Evolutionary conservation across 768 basidiomycete genomes (phyloP), one percentile per base, ranked within the genome.

Genomic region (Rhizopogon salebrosus): DNA sequence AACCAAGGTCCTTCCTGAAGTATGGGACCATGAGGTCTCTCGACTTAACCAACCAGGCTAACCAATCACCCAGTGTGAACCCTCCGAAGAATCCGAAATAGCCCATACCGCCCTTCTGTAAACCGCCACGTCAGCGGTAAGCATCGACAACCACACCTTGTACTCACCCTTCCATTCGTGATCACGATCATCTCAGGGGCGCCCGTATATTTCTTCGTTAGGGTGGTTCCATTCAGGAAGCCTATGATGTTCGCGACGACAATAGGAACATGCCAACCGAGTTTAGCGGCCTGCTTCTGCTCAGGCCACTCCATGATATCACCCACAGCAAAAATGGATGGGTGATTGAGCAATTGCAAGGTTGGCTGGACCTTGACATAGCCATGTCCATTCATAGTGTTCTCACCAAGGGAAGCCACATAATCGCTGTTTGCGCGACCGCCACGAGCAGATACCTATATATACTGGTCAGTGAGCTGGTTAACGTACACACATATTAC

Each of bases 251-350:
- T 88, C 27, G 71, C 65, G 2, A 69, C 71, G 35, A 81, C 69
- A 36, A 85, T 54, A 0, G 16, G 48, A 26, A 59, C 74, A 55
- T 88, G 87, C 5, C 58, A 60, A 1, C 42, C 20, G 0, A 69
- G 70, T 62, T 87, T 86, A 14, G 67, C 72, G 0, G 67, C 67
- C 42, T 79, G 83, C 58, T 86, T 87, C 64, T 86, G 80, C 64
- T 87, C 87, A 1, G 67, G 51, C 72, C 78, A 82, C 36, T 84
- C 80, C 54, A 83, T 77, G 54, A 83, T 74, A 60, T 89, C 87
- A 1, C 87, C 87, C 2, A 68, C 73, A 0, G 86, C 88, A 52
- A 84, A 87, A 13, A 89, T 78, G 53, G 73, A 72, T 0, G 79
- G 69, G 62, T 83, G 67, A 0, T 65, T 67, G 6, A 57, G 60